Evolutionary conservation across 2,329 filamentous ascomycete species (phyloP).

Genomic region (Lachnellula hyalina): DNA sequence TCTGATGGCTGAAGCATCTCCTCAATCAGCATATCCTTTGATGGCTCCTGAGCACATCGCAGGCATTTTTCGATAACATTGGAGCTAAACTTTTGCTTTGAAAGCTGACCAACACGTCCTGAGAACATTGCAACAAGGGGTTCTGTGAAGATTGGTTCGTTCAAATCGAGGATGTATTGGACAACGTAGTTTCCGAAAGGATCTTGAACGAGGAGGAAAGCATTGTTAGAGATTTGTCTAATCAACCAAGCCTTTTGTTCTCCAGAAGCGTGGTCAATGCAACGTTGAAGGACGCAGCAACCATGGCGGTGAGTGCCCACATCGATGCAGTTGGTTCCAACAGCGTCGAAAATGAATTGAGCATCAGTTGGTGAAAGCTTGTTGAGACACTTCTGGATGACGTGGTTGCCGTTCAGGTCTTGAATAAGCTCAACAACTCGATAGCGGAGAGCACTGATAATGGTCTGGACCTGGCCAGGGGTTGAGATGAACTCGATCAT

Average conservation of each 20-base stretch:
- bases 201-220: conserved; percentile 87
- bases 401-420: conserved; percentile 96
- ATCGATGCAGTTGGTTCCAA: conserved; percentile 77
- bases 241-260: conserved; percentile 86
- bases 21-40: conserved; percentile 75
- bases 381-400: conserved; percentile 98
- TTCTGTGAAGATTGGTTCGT: conserved; percentile 81
- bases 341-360: conserved; percentile 95
- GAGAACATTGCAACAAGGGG: conserved; percentile 79
- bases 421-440: conserved; percentile 93
- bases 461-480: conserved; percentile 75
- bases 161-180: conserved; percentile 95
- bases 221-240: conserved; percentile 77
- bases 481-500: conserved; percentile 98
- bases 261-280: conserved; percentile 93
- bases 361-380: conserved; percentile 80
- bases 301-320: conserved; percentile 97
- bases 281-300: conserved; percentile 95
- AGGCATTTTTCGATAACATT: conserved; percentile 98
- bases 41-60: conserved; percentile 70
- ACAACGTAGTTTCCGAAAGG: conserved; percentile 98
- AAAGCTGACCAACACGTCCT: conserved; percentile 64
- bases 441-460: conserved; percentile 76
- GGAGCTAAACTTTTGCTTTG: conserved; percentile 98
- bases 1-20: conserved; percentile 74